Evolutionary conservation across 192 early-diverging fungal genomes (phyloP).

Genomic region (Gigaspora rosea): DNA sequence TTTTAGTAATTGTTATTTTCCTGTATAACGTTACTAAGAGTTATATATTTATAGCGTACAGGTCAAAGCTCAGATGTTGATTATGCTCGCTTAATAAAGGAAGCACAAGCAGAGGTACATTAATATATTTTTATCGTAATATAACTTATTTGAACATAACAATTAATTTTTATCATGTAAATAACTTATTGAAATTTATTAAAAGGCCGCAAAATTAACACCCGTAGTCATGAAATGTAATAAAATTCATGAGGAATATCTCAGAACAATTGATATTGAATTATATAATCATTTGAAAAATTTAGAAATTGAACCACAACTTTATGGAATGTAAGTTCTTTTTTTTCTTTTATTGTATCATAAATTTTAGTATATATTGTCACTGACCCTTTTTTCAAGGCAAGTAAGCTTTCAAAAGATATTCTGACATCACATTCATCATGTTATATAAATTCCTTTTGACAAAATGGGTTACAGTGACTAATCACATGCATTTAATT

Average conservation of each 20-base stretch:
- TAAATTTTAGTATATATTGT: too few relatives aligned
- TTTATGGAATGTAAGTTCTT: slow-evolving; percentile 82
- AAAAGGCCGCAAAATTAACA: slow-evolving; percentile 48
- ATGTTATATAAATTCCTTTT: too few relatives aligned
- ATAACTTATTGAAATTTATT: background rate
- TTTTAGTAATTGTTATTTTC: too few relatives aligned
- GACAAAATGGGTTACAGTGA: too few relatives aligned
- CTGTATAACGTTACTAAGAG: background rate
- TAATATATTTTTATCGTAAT: background rate
- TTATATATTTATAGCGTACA: slow-evolving; percentile 10
- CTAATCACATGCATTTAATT: too few relatives aligned
- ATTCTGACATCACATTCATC: too few relatives aligned
- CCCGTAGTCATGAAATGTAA: slow-evolving; percentile 78
- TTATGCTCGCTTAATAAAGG: slow-evolving; percentile 5
- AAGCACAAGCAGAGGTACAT: slow-evolving; percentile 22
- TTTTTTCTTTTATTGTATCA: too few relatives aligned
- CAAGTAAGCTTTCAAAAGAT: too few relatives aligned
- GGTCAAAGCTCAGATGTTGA: slow-evolving; percentile 19
- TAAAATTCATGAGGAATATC: slow-evolving; percentile 68
- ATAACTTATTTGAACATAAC: background rate
- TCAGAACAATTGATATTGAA: slow-evolving; percentile 70
- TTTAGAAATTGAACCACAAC: slow-evolving; percentile 88
- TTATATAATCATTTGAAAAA: slow-evolving; percentile 70
- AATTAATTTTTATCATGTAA: background rate
- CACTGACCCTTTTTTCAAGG: too few relatives aligned